A percentile compares a stretch with the other conserved stretches of the same genome.
Evolutionary conservation across 2,329 filamentous ascomycete species (phyloP).

Genomic region (Colletotrichum sp.): DNA sequence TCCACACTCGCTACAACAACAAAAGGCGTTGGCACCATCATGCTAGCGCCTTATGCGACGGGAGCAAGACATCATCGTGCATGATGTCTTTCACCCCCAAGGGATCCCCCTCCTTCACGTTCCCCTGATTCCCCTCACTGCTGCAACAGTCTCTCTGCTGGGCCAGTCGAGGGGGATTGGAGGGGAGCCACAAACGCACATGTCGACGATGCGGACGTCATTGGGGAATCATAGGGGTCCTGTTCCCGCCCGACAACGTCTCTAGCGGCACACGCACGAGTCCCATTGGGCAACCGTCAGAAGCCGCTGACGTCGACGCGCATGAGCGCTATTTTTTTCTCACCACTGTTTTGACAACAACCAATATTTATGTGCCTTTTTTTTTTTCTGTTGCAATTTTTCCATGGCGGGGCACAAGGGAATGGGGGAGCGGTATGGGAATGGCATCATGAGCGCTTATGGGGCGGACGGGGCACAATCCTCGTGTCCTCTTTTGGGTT

Average conservation of each 20-base stretch:
- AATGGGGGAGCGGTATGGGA: not conserved
- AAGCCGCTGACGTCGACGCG: constrained; percentile 15
- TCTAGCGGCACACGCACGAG: not conserved
- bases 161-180: not conserved
- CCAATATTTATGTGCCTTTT: not conserved
- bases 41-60: not conserved
- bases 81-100: not conserved
- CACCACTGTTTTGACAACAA: not conserved
- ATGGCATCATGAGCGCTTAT: not conserved
- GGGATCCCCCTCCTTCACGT: not conserved
- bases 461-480: not conserved
- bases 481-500: not conserved
- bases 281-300: not conserved
- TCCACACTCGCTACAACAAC: not conserved
- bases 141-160: not conserved
- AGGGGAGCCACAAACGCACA: not conserved
- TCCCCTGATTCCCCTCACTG: not conserved
- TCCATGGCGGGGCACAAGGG: not conserved
- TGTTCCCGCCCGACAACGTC: not conserved
- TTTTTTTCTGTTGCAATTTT: not conserved
- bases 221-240: constrained; percentile 16
- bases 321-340: not conserved
- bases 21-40: not conserved
- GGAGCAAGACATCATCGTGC: constrained; percentile 7
- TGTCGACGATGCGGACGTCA: constrained; percentile 10